Base-by-base conservation (phyloP, 1,284 basidiomycete species). In the Boletellus dicymbophilus region DNA sequence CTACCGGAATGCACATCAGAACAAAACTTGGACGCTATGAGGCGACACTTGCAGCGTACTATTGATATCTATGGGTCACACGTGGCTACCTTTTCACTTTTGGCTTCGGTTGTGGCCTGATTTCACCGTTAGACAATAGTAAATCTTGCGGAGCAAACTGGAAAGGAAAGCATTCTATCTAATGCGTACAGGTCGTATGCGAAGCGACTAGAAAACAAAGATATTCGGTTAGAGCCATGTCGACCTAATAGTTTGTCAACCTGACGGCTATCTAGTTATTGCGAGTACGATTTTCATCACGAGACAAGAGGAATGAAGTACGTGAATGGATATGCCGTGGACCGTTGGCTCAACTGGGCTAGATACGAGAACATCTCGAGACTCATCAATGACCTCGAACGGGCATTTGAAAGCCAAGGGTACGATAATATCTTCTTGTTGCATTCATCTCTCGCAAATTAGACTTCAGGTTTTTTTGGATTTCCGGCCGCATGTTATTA, bases 251-350 rank as follows among this genome's bases (percentile, higher is more conserved):
- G 26, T 43, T 44, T 48, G 38, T 39, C 44, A 23, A 20, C 31
- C 44, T 28, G 50, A 44, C 15, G 12, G 16, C 27, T 38, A 18
- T 40, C 31, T 46, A 84, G 80, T 51, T 90, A 89, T 57, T 69
- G 73, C 55, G 85, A 85, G 54, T 97, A 95, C 62, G 94, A 97
- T 66, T 98, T 98, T 68, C 95, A 98, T 68, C 79, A 77, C 9
- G 90, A 95, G 68, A 96, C 90, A 7, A 87, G 81, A 63, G 93
- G 93, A 16, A 95, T 95, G 91, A 90, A 90, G 82, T 96, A 72
- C 63, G 79, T 68, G 30, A 20, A 50, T 51, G 4, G 18, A 39
- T 37, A 18, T 20, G 16, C 16, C n/a, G 10, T 21, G 23, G 36
- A 37, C 33, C 18, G 20, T 40, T 26, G 48, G 26, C 49, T 60